Percentiles rank a stretch among this genome's conserved stretches.
Conservation (phyloP, 2,329 filamentous ascomycete genomes). For the Colletotrichum sansevieriae region DNA sequence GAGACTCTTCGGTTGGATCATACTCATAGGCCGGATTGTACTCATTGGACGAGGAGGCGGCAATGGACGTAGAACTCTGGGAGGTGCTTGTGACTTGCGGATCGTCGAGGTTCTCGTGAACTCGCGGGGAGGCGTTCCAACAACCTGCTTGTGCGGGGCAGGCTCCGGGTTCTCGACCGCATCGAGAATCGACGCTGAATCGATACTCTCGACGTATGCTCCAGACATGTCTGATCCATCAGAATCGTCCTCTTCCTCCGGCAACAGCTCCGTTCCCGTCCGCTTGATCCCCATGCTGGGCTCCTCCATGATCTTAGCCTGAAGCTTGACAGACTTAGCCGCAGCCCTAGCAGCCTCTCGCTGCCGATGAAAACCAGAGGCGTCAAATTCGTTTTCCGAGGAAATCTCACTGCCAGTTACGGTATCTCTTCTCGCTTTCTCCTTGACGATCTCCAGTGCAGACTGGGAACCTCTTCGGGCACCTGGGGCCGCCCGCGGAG, state of each 20-base stretch:
- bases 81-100: constrained; percentile 70
- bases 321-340: constrained; percentile 64
- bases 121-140: constrained; percentile 73
- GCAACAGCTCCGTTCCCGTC: constrained; percentile 64
- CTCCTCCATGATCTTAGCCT: constrained; percentile 67
- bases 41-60: constrained; percentile 79
- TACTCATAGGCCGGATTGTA: constrained; percentile 73
- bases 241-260: constrained; percentile 71
- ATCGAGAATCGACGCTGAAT: constrained; percentile 79
- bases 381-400: constrained; percentile 83
- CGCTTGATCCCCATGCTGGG: constrained; percentile 57
- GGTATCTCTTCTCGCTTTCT: constrained; percentile 78
- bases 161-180: constrained; percentile 71
- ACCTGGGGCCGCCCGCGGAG: constrained; percentile 60
- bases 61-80: constrained; percentile 72
- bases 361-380: constrained; percentile 73
- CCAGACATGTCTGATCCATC: constrained; percentile 74
- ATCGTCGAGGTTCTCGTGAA: constrained; percentile 74
- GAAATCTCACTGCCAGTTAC: constrained; percentile 87
- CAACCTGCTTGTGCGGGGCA: constrained; percentile 67
- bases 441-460: constrained; percentile 77
- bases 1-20: constrained; percentile 77
- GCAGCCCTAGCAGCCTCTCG: constrained; percentile 72
- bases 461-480: constrained; percentile 77
- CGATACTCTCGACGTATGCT: constrained; percentile 75